These are phyloP conservation scores for Botrytis hyacinthi DNA, from an alignment of 2,329 filamentous ascomycete species.

Conservation along the genomic window DNA sequence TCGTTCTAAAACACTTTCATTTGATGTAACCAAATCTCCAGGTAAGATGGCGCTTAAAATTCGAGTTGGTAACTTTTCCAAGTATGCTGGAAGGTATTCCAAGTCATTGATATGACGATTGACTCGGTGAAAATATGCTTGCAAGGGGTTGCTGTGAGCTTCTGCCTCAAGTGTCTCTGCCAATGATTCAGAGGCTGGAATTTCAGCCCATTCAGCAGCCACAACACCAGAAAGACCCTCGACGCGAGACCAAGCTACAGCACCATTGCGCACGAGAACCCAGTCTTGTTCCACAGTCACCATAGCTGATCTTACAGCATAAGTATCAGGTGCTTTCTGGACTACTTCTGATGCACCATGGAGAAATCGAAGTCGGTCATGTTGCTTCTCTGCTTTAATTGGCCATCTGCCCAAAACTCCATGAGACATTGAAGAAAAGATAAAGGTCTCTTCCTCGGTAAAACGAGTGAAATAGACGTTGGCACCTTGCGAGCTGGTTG, in stretches of 20 bases:
- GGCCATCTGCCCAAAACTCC: constrained; percentile 75
- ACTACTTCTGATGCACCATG: constrained; percentile 82
- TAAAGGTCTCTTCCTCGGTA: constrained; percentile 68
- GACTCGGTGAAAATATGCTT: constrained; percentile 85
- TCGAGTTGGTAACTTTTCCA: constrained; percentile 66
- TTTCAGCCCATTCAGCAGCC: constrained; percentile 76
- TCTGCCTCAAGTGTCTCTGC: constrained; percentile 82
- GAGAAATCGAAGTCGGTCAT: constrained; percentile 47
- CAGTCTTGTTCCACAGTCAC: constrained; percentile 70
- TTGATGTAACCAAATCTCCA: constrained; percentile 50
- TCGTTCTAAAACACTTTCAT: constrained; percentile 51
- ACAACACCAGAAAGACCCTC: constrained; percentile 81
- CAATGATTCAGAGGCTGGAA: constrained; percentile 69
- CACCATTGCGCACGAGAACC: constrained; percentile 80
- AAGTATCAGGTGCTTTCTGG: constrained; percentile 62
- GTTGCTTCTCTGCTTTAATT: constrained; percentile 46
- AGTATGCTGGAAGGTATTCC: constrained; percentile 69
- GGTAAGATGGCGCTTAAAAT: constrained; percentile 59
- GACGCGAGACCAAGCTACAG: constrained; percentile 72
- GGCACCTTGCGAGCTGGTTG: constrained; percentile 71
- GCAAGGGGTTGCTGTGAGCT: constrained; percentile 73
- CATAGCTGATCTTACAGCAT: constrained; percentile 75
- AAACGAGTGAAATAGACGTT: constrained; percentile 89
- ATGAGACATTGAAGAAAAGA: constrained; percentile 75
- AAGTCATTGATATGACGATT: constrained; percentile 79